Percentiles rank a stretch among this genome's conserved stretches.
These are phyloP conservation scores for Aureobasidium sp. DNA, from an alignment of 2,329 filamentous ascomycete species.

Conservation along the genomic window DNA sequence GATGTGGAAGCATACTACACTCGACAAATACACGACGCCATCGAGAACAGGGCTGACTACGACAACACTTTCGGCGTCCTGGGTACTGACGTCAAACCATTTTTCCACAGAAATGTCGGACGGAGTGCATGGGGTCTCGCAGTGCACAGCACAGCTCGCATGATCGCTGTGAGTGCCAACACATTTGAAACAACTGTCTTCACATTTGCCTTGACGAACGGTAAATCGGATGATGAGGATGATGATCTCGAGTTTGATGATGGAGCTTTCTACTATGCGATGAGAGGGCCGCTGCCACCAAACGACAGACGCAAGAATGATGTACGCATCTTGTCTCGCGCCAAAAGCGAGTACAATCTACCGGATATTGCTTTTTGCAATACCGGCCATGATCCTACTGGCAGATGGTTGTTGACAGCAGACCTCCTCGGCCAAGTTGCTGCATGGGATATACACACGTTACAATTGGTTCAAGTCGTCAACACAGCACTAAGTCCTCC, in stretches of 20 bases:
- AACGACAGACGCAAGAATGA: conserved; percentile 21
- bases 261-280: conserved; percentile 3
- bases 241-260: neutral
- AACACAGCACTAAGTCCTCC: neutral
- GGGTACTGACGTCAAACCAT: conserved; percentile 42
- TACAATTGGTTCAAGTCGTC: conserved; percentile 4
- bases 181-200: conserved; percentile 52
- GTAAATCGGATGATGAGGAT: conserved; percentile 18
- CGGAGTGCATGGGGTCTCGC: conserved; percentile 83
- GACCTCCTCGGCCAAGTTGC: conserved; percentile 47
- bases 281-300: neutral
- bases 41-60: conserved; percentile 29
- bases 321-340: conserved; percentile 23
- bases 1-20: conserved; percentile 39
- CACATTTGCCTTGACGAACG: conserved; percentile 49
- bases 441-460: conserved; percentile 40
- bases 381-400: conserved; percentile 47
- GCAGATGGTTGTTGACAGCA: conserved; percentile 51
- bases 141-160: conserved; percentile 69
- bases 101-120: conserved; percentile 71
- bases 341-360: conserved; percentile 43
- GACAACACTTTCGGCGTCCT: conserved; percentile 27
- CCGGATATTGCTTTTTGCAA: conserved; percentile 54
- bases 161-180: conserved; percentile 84
- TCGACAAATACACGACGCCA: conserved; percentile 30